These are phyloP conservation scores for Wickerhamiella allomyrinae DNA, from an alignment of 805 yeast genomes.

Conservation along the genomic window DNA sequence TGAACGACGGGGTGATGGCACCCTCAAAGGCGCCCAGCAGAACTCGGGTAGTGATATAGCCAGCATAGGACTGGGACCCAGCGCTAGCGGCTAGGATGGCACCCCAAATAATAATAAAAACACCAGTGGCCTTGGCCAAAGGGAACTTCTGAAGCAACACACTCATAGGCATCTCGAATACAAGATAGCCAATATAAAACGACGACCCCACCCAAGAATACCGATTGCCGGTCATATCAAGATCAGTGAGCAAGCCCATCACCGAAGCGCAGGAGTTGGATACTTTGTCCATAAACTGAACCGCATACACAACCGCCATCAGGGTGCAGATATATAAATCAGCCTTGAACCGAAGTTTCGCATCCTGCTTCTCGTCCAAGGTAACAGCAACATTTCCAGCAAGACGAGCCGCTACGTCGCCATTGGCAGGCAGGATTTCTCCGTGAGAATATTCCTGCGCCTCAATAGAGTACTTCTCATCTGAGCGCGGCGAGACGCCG, in stretches of 20 bases:
- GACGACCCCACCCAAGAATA: slow-evolving; percentile 41
- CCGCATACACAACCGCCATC: slow-evolving; percentile 34
- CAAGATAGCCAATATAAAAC: slow-evolving; percentile 50
- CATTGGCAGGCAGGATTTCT: too few species aligned
- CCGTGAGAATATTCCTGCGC: too few species aligned
- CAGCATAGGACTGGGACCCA: slow-evolving; percentile 30
- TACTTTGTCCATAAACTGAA: slow-evolving; percentile 48
- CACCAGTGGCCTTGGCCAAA: slow-evolving; percentile 36
- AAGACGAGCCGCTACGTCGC: too few species aligned
- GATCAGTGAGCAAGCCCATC: slow-evolving; percentile 34
- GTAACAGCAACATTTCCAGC: too few species aligned
- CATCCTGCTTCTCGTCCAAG: slow-evolving; percentile 28
- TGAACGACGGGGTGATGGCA: slow-evolving; percentile 43
- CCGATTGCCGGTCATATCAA: slow-evolving; percentile 32
- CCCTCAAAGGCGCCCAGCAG: slow-evolving; percentile 39
- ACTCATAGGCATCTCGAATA: slow-evolving; percentile 38
- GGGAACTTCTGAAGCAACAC: slow-evolving; percentile 41
- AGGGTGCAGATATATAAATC: slow-evolving; percentile 39
- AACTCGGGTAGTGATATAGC: slow-evolving; percentile 33
- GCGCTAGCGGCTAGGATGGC: slow-evolving; percentile 32
- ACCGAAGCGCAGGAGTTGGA: slow-evolving; percentile 39
- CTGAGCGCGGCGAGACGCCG: too few species aligned
- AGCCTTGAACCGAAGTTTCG: too few species aligned
- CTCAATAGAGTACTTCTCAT: too few species aligned
- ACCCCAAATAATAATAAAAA: slow-evolving; percentile 35